Conservation (phyloP, 2,329 filamentous ascomycete species). For the Colletotrichum abscissum region DNA sequence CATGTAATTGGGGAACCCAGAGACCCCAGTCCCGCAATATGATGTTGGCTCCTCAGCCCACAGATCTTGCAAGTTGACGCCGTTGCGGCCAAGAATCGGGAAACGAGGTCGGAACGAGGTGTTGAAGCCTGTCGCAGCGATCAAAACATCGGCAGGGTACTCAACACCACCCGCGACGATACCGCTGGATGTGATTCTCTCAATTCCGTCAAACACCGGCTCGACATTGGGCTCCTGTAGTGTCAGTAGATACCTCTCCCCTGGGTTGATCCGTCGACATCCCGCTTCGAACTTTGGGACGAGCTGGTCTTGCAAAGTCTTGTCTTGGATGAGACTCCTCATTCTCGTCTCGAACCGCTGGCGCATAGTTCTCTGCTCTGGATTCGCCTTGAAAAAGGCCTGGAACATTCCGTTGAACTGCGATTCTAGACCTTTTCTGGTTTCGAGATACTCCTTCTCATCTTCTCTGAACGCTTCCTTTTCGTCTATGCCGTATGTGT, state of each 20-base stretch:
- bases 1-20: conserved; percentile 43
- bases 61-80: conserved; percentile 36
- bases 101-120: conserved; percentile 39
- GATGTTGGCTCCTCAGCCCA: conserved; percentile 40
- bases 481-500: conserved; percentile 21
- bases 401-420: conserved; percentile 53
- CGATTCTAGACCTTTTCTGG: conserved; percentile 50
- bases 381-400: conserved; percentile 49
- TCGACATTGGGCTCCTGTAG: conserved; percentile 53
- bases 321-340: background rate
- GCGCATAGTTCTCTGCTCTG: conserved; percentile 1
- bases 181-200: conserved; percentile 42
- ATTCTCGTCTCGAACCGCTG: background rate
- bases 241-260: conserved; percentile 53
- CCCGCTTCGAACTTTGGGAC: conserved; percentile 40
- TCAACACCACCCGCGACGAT: conserved; percentile 38
- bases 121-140: conserved; percentile 40
- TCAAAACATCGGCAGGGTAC: conserved; percentile 35
- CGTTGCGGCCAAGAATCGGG: conserved; percentile 38
- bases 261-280: conserved; percentile 46
- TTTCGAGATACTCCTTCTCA: conserved; percentile 18
- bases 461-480: conserved; percentile 15
- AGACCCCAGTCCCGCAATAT: conserved; percentile 46
- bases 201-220: conserved; percentile 45
- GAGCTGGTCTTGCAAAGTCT: conserved; percentile 29